phyloP scores from a whole-genome alignment of 1,139 yeast genomes.

The Candida pseudoviswanathii region DNA sequence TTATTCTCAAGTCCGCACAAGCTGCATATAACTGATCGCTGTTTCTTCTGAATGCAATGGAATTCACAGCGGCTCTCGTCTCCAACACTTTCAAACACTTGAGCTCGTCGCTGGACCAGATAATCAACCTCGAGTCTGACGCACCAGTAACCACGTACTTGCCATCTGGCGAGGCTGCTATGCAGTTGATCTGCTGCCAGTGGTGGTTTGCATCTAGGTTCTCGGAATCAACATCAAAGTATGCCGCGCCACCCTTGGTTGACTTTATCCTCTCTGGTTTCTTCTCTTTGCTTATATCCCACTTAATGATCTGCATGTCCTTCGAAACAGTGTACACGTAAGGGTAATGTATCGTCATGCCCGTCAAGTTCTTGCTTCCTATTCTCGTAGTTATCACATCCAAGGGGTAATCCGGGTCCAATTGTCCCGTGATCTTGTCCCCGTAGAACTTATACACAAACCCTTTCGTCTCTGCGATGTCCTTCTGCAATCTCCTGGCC shows the following conservation, averaged over 20 bases:
- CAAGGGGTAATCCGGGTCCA: conserved; percentile 27
- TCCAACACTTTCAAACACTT: conserved; percentile 76
- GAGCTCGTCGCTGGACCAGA: conserved; percentile 84
- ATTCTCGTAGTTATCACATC: conserved; percentile 50
- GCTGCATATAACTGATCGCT: conserved; percentile 89
- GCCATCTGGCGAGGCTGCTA: conserved; percentile 89
- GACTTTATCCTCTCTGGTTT: conserved; percentile 67
- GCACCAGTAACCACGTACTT: conserved; percentile 91
- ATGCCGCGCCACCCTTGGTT: conserved; percentile 62
- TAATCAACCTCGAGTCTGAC: conserved; percentile 71
- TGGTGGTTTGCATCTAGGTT: conserved; percentile 62
- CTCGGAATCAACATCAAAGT: conserved; percentile 30
- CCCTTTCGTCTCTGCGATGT: conserved; percentile 89
- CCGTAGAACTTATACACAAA: conserved; percentile 72
- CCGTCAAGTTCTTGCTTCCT: conserved; percentile 60
- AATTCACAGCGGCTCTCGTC: conserved; percentile 72
- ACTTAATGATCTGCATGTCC: conserved; percentile 78
- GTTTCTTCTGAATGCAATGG: conserved; percentile 75
- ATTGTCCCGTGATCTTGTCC: conserved; percentile 43
- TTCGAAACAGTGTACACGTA: conserved; percentile 81
- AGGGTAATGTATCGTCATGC: conserved; percentile 55
- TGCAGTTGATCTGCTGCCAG: conserved; percentile 70
- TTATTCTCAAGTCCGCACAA: conserved; percentile 86
- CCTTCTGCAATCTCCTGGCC: conserved; percentile 76
- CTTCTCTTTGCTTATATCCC: conserved; percentile 49